These are phyloP conservation scores for Candida glaebosa DNA, from an alignment of 805 yeast genomes.

Conservation along the genomic window DNA sequence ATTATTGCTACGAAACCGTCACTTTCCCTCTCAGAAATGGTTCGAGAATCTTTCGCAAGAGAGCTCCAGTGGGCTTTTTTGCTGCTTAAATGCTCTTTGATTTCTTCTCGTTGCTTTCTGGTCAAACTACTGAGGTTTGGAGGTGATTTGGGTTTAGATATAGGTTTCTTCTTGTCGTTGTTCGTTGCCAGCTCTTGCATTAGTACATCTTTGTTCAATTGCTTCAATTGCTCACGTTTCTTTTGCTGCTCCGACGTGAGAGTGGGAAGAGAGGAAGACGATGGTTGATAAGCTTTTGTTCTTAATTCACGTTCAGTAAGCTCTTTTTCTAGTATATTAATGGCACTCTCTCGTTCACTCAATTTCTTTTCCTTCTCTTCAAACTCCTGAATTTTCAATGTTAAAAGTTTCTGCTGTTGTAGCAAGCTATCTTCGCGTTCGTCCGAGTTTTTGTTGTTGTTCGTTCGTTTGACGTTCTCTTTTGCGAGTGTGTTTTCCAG, in stretches of 20 bases:
- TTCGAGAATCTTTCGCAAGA: slow-evolving; percentile 16
- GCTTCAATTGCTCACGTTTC: slow-evolving; percentile 16
- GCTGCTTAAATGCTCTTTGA: slow-evolving; percentile 6
- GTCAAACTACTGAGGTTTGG: not conserved
- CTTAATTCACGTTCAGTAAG: slow-evolving; percentile 9
- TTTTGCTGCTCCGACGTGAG: slow-evolving; percentile 9
- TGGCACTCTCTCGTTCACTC: slow-evolving; percentile 3
- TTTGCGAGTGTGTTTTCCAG: not conserved
- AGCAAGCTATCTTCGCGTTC: not conserved
- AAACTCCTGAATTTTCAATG: not conserved
- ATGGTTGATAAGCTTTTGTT: slow-evolving; percentile 7
- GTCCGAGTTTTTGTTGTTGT: not conserved
- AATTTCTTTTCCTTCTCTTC: slow-evolving; percentile 6
- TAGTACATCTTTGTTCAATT: slow-evolving; percentile 17
- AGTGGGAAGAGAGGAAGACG: not conserved
- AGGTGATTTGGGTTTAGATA: not conserved
- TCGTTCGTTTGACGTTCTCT: not conserved
- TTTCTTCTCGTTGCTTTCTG: slow-evolving; percentile 9
- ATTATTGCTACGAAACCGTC: slow-evolving; percentile 20
- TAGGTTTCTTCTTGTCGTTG: slow-evolving; percentile 3
- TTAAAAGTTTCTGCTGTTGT: not conserved
- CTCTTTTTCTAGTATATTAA: slow-evolving; percentile 8
- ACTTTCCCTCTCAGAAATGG: slow-evolving; percentile 11
- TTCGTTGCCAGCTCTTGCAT: slow-evolving; percentile 11
- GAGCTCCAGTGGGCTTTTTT: slow-evolving; percentile 19